A percentile compares a stretch with the other conserved stretches of the same genome.
Evolutionary conservation across 805 yeast genomes (phyloP).

Genomic region (Cephaloascus fragrans): DNA sequence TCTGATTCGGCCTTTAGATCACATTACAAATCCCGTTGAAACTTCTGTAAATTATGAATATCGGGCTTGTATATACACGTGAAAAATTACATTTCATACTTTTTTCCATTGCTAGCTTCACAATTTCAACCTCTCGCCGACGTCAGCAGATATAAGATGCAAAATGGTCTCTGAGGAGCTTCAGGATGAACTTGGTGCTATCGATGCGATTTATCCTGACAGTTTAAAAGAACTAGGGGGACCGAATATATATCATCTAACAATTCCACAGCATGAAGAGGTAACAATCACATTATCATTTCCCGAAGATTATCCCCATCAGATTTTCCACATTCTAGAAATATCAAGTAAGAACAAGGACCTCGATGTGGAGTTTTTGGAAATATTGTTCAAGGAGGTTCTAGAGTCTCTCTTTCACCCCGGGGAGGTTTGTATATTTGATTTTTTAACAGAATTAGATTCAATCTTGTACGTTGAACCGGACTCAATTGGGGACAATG

Average conservation of each 20-base stretch:
- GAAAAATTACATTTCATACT: too few relatives aligned
- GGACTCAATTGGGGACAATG: conserved; percentile 12
- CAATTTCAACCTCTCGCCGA: too few relatives aligned
- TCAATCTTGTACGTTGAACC: conserved; percentile 31
- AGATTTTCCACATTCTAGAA: conserved; percentile 53
- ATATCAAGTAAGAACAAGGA: conserved; percentile 32
- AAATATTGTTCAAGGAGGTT: conserved; percentile 36
- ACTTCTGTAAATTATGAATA: too few relatives aligned
- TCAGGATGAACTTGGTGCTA: conserved; percentile 67
- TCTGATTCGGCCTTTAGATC: too few relatives aligned
- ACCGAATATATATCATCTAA: conserved; percentile 33
- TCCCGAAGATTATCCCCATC: conserved; percentile 61
- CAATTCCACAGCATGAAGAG: conserved; percentile 53
- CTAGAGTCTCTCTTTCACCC: conserved; percentile 40
- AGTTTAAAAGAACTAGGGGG: conserved; percentile 30
- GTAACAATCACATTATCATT: conserved; percentile 60
- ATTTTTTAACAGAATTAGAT: conserved; percentile 60
- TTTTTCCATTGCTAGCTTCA: too few relatives aligned
- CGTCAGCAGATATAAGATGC: too few relatives aligned
- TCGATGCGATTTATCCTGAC: conserved; percentile 81
- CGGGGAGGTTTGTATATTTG: conserved; percentile 75
- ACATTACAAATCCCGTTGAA: too few relatives aligned
- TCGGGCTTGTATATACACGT: too few relatives aligned
- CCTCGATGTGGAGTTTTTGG: conserved; percentile 32
- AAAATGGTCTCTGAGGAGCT: conserved; percentile 36